phyloP scores from a whole-genome alignment of 2,329 filamentous ascomycete species.

The Amphichorda felina region DNA sequence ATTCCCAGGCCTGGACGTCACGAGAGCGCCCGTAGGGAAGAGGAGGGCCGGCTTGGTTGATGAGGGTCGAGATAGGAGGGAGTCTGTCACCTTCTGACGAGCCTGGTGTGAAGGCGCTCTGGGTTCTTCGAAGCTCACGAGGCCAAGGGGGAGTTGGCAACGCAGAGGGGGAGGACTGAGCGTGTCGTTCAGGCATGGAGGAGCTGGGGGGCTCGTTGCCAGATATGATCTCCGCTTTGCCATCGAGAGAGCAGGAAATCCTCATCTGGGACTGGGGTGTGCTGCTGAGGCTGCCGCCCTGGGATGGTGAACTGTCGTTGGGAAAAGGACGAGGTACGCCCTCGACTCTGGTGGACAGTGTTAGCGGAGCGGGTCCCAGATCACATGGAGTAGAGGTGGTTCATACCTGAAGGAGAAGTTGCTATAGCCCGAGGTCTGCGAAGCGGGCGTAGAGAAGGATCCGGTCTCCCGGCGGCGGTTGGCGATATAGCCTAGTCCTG shows the following conservation, averaged over 20 bases:
- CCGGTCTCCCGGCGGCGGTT: constrained; percentile 40
- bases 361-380: too few species aligned
- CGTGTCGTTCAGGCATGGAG: constrained; percentile 30
- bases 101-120: constrained; percentile 38
- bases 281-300: background rate
- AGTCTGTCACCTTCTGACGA: constrained; percentile 27
- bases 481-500: constrained; percentile 36
- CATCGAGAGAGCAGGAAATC: constrained; percentile 75
- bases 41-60: constrained; percentile 25
- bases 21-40: constrained; percentile 58
- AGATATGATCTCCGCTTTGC: constrained; percentile 70
- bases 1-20: constrained; percentile 84
- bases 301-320: background rate
- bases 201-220: constrained; percentile 52
- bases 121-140: constrained; percentile 53
- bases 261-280: constrained; percentile 38
- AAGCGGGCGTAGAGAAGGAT: constrained; percentile 21
- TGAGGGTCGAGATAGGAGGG: constrained; percentile 42
- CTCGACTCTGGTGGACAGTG: background rate
- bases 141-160: background rate
- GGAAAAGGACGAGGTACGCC: background rate
- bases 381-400: too few species aligned
- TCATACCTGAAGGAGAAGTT: constrained; percentile 1
- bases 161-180: constrained; percentile 32
- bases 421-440: background rate